Conservation (phyloP, 2,329 filamentous ascomycete species). For the Colletotrichum sp. region DNA sequence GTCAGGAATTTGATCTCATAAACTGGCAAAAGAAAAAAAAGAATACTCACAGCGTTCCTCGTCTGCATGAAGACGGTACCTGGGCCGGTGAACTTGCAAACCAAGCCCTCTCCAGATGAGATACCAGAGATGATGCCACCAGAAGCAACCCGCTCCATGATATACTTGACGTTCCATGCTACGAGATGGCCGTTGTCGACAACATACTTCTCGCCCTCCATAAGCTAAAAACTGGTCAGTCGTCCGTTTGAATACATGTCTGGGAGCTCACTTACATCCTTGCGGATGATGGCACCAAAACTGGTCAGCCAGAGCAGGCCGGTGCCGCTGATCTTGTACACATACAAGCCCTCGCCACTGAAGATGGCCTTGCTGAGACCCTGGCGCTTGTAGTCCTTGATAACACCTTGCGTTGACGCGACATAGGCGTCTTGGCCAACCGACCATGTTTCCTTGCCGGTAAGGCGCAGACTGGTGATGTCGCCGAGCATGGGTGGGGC, state of each 20-base stretch:
- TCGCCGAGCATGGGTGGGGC: constrained; percentile 84
- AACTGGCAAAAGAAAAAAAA: not conserved
- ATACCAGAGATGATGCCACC: constrained; percentile 93
- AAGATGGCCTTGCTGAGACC: constrained; percentile 90
- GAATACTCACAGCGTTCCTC: constrained; percentile 71
- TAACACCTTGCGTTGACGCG: constrained; percentile 82
- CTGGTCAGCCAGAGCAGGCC: constrained; percentile 90
- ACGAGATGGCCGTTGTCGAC: constrained; percentile 94
- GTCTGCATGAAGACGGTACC: constrained; percentile 94
- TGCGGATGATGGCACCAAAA: constrained; percentile 93
- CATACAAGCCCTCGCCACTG: constrained; percentile 88
- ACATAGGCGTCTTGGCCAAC: constrained; percentile 89
- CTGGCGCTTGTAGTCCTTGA: constrained; percentile 88
- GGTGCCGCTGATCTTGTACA: constrained; percentile 82
- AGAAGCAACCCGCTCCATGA: constrained; percentile 86
- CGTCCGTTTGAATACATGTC: constrained; percentile 7
- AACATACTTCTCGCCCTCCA: constrained; percentile 82
- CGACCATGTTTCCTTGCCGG: constrained; percentile 77
- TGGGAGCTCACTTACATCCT: constrained; percentile 71
- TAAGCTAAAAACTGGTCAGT: constrained; percentile 41
- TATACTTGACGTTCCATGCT: constrained; percentile 96
- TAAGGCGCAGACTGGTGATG: constrained; percentile 78
- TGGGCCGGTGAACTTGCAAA: constrained; percentile 92
- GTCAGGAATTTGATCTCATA: not conserved
- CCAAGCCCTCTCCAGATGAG: constrained; percentile 82